These are phyloP conservation scores for Xylaria sp. DNA, from an alignment of 2,329 filamentous ascomycete species.

Conservation along the genomic window DNA sequence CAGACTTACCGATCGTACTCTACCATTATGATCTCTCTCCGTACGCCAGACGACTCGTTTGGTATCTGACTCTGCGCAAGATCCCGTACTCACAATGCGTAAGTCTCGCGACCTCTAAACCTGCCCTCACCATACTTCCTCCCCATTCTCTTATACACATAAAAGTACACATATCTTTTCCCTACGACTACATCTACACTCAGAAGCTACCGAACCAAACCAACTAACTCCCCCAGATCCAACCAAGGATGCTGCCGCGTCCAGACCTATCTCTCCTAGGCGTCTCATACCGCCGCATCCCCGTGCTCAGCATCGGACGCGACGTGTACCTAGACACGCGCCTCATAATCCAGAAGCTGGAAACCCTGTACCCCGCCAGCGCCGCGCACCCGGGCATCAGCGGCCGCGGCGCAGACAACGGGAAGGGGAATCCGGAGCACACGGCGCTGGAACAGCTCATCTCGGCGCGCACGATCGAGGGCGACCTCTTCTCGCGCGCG, in stretches of 20 bases:
- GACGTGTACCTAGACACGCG: slow-evolving; percentile 77
- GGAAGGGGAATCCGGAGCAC: slow-evolving; percentile 47
- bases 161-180: neutral
- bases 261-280: slow-evolving; percentile 71
- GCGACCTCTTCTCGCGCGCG: slow-evolving; percentile 65
- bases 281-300: slow-evolving; percentile 75
- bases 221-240: slow-evolving; percentile 54
- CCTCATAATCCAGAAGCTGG: slow-evolving; percentile 73
- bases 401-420: neutral
- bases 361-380: slow-evolving; percentile 62
- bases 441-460: slow-evolving; percentile 65
- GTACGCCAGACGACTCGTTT: slow-evolving; percentile 70
- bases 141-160: neutral
- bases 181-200: neutral
- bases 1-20: slow-evolving; percentile 61
- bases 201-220: neutral
- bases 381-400: slow-evolving; percentile 50
- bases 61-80: slow-evolving; percentile 74
- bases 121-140: neutral
- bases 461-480: slow-evolving; percentile 65
- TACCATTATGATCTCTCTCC: slow-evolving; percentile 76
- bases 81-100: slow-evolving; percentile 77
- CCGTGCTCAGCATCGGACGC: slow-evolving; percentile 72
- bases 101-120: slow-evolving; percentile 45
- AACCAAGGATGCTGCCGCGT: slow-evolving; percentile 74